Evolutionary conservation across 495 filamentous ascomycete genomes (phyloP), one percentile per base, ranked within the genome.

Genomic region (Podospora pseudocomata): DNA sequence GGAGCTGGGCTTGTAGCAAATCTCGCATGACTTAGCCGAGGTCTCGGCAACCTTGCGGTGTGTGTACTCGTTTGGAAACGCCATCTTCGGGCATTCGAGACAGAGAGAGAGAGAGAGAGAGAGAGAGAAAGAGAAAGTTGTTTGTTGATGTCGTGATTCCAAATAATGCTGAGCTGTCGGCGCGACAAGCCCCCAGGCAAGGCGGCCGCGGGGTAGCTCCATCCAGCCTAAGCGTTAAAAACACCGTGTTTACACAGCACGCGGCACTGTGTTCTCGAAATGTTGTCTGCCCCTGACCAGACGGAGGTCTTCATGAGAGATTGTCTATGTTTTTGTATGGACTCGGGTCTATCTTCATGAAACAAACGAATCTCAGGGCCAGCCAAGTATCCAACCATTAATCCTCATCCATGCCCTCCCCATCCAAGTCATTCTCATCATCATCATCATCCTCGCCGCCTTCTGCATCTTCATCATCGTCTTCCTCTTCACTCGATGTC

Each of bases 11-110:
- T 95, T 97, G 83, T 89, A 94, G 82, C 95, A 99, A 68, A 99
- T 87, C 74, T 90, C 87, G 78, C 95, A 99, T 58, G 92, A 83
- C 77, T 92, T 97, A 4, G 89, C 85, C 11, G 86, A 85, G 55
- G 89, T 88, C 61, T 97, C 92, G 26, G 95, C 93, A 60, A 99
- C 95, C 67, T 86, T 91, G 60, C 96, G 92, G 67, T 94, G 89
- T 69, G 94, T 88, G 80, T 93, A 99, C 28, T 90, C 79, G 74
- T 99, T 99, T 26, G 86, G 85, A 54, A 96, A 85, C 26, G 90
- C 76, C 75, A 83, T 83, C 13, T 49, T 11, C 39, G 9, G 15
- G 15, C 39, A 3, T 6, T 18, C 9, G 5, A 11, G 39, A 9
- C 13, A 32, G 3, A 4, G 0, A 7, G 0, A 7, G 39, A 11